A percentile compares a stretch with the other conserved stretches of the same genome.
These are phyloP conservation scores for Flaveria ramosissima DNA, from an alignment of 129 eudicot genomes.

Conservation along the genomic window DNA sequence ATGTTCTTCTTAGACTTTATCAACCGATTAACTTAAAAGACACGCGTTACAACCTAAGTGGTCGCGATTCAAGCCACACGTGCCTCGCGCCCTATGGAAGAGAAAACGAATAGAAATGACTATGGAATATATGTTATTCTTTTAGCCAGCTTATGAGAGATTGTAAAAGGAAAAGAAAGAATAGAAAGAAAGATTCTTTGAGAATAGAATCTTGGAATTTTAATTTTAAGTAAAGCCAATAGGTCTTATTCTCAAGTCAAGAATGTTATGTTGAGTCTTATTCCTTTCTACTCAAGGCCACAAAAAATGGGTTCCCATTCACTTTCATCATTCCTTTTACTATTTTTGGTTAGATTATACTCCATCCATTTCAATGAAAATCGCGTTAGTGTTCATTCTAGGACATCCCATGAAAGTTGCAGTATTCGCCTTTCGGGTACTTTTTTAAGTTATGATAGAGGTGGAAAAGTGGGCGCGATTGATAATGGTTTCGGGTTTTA, in stretches of 20 bases:
- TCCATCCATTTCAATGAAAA: constrained; percentile 31
- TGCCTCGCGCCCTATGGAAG: constrained; percentile 38
- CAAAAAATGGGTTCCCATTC: constrained; percentile 78
- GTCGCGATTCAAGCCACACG: constrained; percentile 31
- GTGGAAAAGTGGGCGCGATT: not conserved
- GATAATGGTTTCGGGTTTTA: not conserved
- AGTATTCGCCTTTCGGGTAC: not conserved
- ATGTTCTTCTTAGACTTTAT: constrained; percentile 43
- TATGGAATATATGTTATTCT: constrained; percentile 57
- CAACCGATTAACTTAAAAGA: constrained; percentile 24
- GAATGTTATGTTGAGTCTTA: constrained; percentile 65
- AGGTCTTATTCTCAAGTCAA: constrained; percentile 53
- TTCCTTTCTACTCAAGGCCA: constrained; percentile 67
- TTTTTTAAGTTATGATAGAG: not conserved
- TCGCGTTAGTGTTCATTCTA: not conserved
- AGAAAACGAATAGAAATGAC: constrained; percentile 61
- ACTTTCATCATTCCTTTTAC: constrained; percentile 40
- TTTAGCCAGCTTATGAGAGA: constrained; percentile 18
- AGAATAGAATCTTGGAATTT: constrained; percentile 77
- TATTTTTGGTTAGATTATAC: constrained; percentile 44
- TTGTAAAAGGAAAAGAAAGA: constrained; percentile 37
- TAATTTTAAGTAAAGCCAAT: constrained; percentile 60
- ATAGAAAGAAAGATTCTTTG: constrained; percentile 34
- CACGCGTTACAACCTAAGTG: constrained; percentile 28
- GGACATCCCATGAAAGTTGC: constrained; percentile 20